Base-by-base conservation (phyloP, 176 grass and related monocot genomes). In the Bromus sterilis region DNA sequence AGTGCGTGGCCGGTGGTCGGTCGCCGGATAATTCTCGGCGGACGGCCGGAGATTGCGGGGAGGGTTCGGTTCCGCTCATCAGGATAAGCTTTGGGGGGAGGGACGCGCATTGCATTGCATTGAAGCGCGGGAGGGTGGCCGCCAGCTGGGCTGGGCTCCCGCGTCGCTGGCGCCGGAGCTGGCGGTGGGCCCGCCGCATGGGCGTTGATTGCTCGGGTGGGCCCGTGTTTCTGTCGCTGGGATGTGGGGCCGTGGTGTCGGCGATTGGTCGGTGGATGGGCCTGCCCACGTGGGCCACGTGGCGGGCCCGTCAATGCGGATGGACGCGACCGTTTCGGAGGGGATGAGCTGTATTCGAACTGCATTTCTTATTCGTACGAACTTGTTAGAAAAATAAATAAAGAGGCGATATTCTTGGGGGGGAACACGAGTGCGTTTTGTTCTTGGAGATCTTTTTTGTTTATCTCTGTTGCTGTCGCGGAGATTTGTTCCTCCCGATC, bases 211-310 rank as follows among this genome's bases (percentile, higher is more conserved):
- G 71, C 37, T 10, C 1, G 10, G 4, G 51, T 42, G 81, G 87
- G 81, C 37, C 87, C 87, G 75, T 31, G n/a, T 64, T 62, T 41
- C 71, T 28, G 82, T 75, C 82, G 21, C 29, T 69, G 57, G 58
- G 25, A 0, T n/a, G 58, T 26, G 65, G 74, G 67, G 1, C 60
- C 13, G 39, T 14, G 51, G 26, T 57, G 60, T 48, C 67, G 35
- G 32, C 71, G 26, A 77, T 56, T 72, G 41, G 76, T 75, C 71
- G 80, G 49, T 77, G 77, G 71, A 7, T 30, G 56, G 44, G 26
- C 62, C 56, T 15, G 48, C 83, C 69, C 84, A 78, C 75, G 80
- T 82, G 74, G 78, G 82, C 41, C 85, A 93, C 88, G 82, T 93
- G 81, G 69, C 62, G 63, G 78, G 58, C 34, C 44, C 56, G 34